phyloP scores from a whole-genome alignment of 1,284 basidiomycete species.

The Ustilago crameri region DNA sequence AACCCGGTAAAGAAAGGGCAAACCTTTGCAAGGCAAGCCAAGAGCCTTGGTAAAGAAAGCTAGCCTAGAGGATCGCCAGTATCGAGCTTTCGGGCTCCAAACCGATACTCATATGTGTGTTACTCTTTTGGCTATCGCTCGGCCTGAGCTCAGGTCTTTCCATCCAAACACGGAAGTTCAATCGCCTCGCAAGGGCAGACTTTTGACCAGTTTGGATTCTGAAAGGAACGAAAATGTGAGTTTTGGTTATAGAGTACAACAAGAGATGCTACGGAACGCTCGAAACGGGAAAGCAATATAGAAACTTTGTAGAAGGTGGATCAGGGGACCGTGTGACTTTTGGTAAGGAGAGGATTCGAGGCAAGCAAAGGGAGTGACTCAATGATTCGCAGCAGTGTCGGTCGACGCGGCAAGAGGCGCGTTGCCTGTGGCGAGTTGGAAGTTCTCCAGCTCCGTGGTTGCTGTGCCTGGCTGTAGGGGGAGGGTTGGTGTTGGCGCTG shows the following conservation, averaged over 20 bases:
- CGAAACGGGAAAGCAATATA: slow-evolving; percentile 1
- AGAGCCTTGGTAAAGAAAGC: too few species aligned
- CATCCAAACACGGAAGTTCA: too few species aligned
- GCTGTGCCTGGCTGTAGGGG: slow-evolving; percentile 49
- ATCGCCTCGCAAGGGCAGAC: too few species aligned
- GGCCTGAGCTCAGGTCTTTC: too few species aligned
- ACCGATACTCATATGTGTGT: too few species aligned
- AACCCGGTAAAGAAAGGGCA: too few species aligned
- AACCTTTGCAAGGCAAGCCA: too few species aligned
- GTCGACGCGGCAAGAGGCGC: slow-evolving; percentile 44
- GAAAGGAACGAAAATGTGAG: neutral
- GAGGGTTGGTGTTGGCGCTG: slow-evolving; percentile 27
- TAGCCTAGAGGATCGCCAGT: too few species aligned
- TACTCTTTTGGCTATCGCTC: too few species aligned
- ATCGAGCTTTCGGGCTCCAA: too few species aligned
- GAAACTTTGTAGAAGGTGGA: too few species aligned
- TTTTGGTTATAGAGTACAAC: slow-evolving; percentile 13
- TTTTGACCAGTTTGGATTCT: too few species aligned
- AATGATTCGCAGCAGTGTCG: slow-evolving; percentile 34
- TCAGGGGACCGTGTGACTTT: neutral
- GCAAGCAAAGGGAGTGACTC: neutral
- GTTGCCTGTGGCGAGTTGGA: slow-evolving; percentile 49
- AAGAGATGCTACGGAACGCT: neutral
- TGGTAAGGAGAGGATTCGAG: neutral
- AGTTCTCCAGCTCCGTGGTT: slow-evolving; percentile 46